These are phyloP conservation scores for Solanum pennellii DNA, from an alignment of 257 asterid genomes.

Conservation along the genomic window DNA sequence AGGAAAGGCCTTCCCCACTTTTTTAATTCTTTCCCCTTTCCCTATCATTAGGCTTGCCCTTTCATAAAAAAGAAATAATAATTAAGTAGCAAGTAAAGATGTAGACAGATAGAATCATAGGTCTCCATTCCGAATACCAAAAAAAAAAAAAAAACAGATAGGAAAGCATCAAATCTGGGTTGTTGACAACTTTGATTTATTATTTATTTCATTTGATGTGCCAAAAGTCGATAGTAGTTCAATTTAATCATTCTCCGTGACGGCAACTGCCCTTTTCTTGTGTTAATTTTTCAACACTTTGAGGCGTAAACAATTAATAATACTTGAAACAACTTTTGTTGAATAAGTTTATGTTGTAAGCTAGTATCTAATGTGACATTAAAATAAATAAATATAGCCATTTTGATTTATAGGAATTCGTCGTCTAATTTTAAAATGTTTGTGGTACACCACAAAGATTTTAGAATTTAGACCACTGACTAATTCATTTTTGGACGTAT, in stretches of 20 bases:
- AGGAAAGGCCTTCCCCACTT: neutral
- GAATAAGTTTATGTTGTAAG: neutral
- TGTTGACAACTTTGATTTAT: neutral
- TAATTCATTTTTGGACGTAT: neutral
- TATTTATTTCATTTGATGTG: neutral
- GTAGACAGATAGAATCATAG: neutral
- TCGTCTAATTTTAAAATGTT: neutral
- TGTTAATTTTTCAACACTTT: constrained; percentile 3
- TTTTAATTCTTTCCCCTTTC: neutral
- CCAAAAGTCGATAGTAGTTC: neutral
- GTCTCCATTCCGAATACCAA: neutral
- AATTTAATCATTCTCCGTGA: constrained; percentile 2
- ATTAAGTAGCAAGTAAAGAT: neutral
- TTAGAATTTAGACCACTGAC: neutral
- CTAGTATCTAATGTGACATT: neutral
- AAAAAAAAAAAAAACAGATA: neutral
- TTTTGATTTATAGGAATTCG: neutral
- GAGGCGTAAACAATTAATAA: neutral
- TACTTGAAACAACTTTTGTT: neutral
- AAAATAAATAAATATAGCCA: neutral
- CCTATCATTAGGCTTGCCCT: neutral
- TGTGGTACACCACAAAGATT: neutral
- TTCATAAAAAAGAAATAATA: neutral
- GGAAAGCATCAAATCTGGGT: constrained; percentile 1
- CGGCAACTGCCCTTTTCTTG: constrained; percentile 24